Evolutionary conservation across 2,329 filamentous ascomycete genomes (phyloP), one percentile per base, ranked within the genome.

Genomic region (Fusarium napiforme): DNA sequence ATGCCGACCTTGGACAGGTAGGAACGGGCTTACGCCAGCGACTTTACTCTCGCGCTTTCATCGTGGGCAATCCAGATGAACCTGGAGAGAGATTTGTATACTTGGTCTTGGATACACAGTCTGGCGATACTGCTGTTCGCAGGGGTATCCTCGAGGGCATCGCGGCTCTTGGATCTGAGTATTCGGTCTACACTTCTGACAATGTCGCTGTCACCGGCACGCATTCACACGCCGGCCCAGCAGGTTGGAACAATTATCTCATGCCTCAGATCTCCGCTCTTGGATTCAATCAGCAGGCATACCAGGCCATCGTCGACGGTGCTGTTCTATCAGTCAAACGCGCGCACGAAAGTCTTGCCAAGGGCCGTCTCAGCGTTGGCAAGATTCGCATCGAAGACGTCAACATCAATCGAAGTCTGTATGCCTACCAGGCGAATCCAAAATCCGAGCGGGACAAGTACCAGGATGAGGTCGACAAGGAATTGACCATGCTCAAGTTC

Each of bases 401-500:
- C 14, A 67, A 28, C 23, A 67, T 67, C 8, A 67, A 67, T 9
- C 57, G 64, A 32, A 67, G 64, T 26, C 62, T 67, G 0, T 67
- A 52, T 11, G 64, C 64, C 0, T 67, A 67, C 2, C 62, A 60
- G 2, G n/a, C 57, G 0, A 67, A 67, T 9, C 62, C 64, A 0
- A 47, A 34, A 3, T 67, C 64, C 1, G 64, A 67, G 23, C 18
- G 64, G 1, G 42, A 50, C 3, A 45, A 40, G 9, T 67, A 67
- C 4, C 15, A 52, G 5, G 64, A 67, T 7, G 64, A 67, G 0
- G 64, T 67, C 1, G 64, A 67, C 2, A 67, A 67, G 9, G 64
- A 67, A 19, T 23, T 67, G 9, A 67, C 64, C 4, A 67, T 67
- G 64, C 45, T 67, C 4, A 67, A 37, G 2, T 67, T 67, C 12